Conservation (phyloP, 441 rosid genomes). For the Mallotus repandus region DNA sequence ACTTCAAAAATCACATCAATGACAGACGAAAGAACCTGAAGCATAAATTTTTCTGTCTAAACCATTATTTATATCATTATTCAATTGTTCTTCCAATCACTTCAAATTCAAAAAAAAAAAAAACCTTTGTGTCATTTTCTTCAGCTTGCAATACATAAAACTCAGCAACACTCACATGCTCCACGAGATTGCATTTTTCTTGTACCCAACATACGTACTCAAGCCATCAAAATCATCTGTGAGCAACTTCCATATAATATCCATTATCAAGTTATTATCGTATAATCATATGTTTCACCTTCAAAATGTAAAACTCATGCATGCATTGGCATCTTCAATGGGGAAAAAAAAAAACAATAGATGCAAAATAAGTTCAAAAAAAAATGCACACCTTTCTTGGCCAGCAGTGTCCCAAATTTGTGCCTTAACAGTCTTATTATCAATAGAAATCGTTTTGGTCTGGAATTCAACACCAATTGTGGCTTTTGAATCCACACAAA, state of each 20-base stretch:
- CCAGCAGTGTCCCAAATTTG: constrained; percentile 71
- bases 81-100: neutral
- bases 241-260: neutral
- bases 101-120: neutral
- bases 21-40: neutral
- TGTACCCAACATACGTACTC: neutral
- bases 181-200: neutral
- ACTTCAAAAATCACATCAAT: neutral
- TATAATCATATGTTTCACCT: neutral
- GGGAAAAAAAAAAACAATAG: neutral
- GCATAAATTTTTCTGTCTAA: neutral
- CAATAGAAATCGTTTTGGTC: constrained; percentile 46
- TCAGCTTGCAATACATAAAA: neutral
- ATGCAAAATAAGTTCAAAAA: neutral
- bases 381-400: constrained; percentile 44
- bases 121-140: no score
- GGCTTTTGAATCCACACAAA: constrained; percentile 48
- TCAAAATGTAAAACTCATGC: neutral
- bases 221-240: neutral
- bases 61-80: neutral
- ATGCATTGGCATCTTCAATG: neutral
- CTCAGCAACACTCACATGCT: neutral
- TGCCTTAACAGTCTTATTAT: constrained; percentile 51
- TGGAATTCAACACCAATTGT: constrained; percentile 61
- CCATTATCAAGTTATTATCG: neutral